A percentile compares a stretch with the other conserved stretches of the same genome.
Conservation (phyloP, 805 yeast genomes). For the Saturnispora serradocipensis region DNA sequence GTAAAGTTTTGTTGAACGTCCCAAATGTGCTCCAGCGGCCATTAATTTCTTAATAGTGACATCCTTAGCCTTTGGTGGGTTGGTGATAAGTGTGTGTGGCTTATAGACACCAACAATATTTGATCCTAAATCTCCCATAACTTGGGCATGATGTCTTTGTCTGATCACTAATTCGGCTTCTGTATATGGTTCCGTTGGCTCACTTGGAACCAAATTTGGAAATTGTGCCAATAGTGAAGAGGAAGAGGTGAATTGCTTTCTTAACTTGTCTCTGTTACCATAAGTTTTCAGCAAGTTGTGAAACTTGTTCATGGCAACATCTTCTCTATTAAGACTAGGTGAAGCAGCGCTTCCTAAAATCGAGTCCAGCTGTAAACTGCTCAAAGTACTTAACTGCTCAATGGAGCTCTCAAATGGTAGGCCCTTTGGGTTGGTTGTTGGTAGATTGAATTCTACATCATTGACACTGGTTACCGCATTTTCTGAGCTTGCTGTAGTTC, state of each 20-base stretch:
- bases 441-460: not conserved
- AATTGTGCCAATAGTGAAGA: slow-evolving; percentile 28
- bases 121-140: slow-evolving; percentile 56
- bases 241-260: slow-evolving; percentile 17
- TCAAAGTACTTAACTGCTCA: slow-evolving; percentile 17
- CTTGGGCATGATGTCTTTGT: slow-evolving; percentile 51
- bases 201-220: slow-evolving; percentile 59
- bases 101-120: slow-evolving; percentile 50
- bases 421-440: slow-evolving; percentile 7
- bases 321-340: slow-evolving; percentile 26
- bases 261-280: slow-evolving; percentile 18
- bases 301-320: slow-evolving; percentile 20
- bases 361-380: slow-evolving; percentile 21
- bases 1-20: slow-evolving; percentile 76
- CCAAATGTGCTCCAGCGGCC: slow-evolving; percentile 92
- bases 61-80: slow-evolving; percentile 49
- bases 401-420: slow-evolving; percentile 9
- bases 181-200: slow-evolving; percentile 58
- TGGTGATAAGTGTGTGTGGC: slow-evolving; percentile 57
- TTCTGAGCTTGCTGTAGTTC: not conserved
- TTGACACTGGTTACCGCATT: not conserved
- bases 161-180: slow-evolving; percentile 70
- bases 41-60: slow-evolving; percentile 60
- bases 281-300: slow-evolving; percentile 21
- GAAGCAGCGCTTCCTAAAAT: slow-evolving; percentile 18